Evolutionary conservation across 768 basidiomycete species (phyloP).

Genomic region (Xanthoconium stramineum): DNA sequence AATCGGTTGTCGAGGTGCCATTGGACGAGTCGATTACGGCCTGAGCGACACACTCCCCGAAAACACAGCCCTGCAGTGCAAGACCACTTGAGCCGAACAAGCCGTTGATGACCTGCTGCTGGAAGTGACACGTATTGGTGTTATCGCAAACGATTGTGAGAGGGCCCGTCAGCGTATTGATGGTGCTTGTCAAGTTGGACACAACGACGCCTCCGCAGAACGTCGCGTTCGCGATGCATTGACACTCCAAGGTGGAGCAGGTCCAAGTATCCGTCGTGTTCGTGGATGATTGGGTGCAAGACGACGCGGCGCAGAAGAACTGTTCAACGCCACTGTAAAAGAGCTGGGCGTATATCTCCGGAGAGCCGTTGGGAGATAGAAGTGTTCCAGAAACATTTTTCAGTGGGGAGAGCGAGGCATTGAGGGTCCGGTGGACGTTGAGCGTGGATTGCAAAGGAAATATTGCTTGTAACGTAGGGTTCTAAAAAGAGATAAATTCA

Average conservation of each 20-base stretch:
- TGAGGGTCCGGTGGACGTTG: conserved; percentile 74
- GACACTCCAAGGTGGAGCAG: conserved; percentile 73
- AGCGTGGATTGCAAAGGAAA: conserved; percentile 71
- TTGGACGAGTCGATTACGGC: conserved; percentile 62
- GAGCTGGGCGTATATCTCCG: conserved; percentile 63
- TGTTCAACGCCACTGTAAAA: conserved; percentile 84
- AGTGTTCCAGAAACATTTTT: conserved; percentile 26
- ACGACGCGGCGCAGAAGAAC: conserved; percentile 76
- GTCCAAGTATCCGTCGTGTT: conserved; percentile 51
- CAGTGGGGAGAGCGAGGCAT: conserved; percentile 65
- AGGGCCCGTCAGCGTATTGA: conserved; percentile 63
- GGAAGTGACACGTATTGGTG: conserved; percentile 68
- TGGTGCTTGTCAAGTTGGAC: conserved; percentile 53
- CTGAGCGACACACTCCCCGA: conserved; percentile 88
- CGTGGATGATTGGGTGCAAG: conserved; percentile 60
- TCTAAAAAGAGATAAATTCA: conserved; percentile 41
- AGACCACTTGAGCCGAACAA: conserved; percentile 78
- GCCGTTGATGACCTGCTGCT: conserved; percentile 59
- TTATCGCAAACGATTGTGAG: conserved; percentile 68
- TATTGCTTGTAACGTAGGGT: conserved; percentile 76
- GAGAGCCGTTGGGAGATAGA: conserved; percentile 49
- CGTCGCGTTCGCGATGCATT: conserved; percentile 61
- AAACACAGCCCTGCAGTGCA: conserved; percentile 67
- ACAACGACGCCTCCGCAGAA: conserved; percentile 65
- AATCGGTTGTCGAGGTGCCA: conserved; percentile 32